Conservation (phyloP, 2,329 filamentous ascomycete genomes). For the Calonectria naviculata region DNA sequence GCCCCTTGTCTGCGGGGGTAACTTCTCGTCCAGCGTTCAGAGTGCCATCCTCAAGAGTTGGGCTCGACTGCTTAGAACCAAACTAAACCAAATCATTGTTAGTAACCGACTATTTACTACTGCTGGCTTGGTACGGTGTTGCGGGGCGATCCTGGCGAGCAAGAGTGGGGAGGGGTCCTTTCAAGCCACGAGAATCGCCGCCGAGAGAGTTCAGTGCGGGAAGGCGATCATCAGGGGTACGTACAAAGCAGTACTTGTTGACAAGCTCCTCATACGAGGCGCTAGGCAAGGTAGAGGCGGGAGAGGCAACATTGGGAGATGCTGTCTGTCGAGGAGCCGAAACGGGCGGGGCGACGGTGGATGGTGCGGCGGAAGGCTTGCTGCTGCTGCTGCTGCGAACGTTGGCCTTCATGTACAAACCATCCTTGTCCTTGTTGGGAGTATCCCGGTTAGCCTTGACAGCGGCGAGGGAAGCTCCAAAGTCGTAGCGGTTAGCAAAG, state of each 20-base stretch:
- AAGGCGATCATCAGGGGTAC: constrained; percentile 65
- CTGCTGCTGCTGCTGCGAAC: constrained; percentile 37
- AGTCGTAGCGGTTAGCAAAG: constrained; percentile 96
- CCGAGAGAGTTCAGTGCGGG: constrained; percentile 15
- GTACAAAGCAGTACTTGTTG: constrained; percentile 99
- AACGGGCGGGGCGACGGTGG: constrained; percentile 15
- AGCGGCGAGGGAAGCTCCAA: constrained; percentile 90
- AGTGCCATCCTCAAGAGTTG: constrained; percentile 61
- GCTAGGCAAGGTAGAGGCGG: constrained; percentile 74
- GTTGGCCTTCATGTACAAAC: constrained; percentile 66
- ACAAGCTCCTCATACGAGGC: constrained; percentile 96
- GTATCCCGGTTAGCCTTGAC: constrained; percentile 78
- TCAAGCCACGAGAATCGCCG: constrained; percentile 25
- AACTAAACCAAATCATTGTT: constrained; percentile 61
- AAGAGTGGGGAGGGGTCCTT: constrained; percentile 25
- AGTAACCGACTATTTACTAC: constrained; percentile 47
- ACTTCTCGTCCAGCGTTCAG: constrained; percentile 49
- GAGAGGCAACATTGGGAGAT: constrained; percentile 58
- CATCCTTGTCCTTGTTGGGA: constrained; percentile 68
- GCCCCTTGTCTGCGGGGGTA: constrained; percentile 12
- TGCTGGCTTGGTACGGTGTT: constrained; percentile 27
- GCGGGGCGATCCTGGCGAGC: constrained; percentile 34
- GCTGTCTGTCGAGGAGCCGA: constrained; percentile 37
- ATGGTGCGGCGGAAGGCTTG: constrained; percentile 40
- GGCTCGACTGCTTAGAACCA: constrained; percentile 68